These are phyloP conservation scores for Takashimella tepidaria DNA, from an alignment of 1,284 basidiomycete species.

Conservation along the genomic window DNA sequence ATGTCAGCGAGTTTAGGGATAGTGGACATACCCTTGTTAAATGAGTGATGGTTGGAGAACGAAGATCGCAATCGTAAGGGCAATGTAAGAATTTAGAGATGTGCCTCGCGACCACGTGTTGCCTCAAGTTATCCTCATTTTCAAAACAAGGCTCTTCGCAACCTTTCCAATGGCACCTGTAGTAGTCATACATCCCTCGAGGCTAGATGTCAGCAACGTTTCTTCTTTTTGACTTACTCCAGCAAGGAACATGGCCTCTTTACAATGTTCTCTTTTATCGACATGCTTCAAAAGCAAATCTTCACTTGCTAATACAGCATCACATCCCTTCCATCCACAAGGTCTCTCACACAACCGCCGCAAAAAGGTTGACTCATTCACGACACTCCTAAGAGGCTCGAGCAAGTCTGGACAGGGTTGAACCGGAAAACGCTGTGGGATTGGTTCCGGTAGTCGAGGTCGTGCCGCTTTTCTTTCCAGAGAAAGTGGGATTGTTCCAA, in stretches of 20 bases:
- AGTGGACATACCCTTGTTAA: too few relatives aligned
- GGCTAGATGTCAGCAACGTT: too few relatives aligned
- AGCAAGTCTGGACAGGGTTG: conserved; percentile 22
- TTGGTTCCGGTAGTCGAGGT: conserved; percentile 21
- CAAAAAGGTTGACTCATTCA: conserved; percentile 22
- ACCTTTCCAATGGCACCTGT: conserved; percentile 28
- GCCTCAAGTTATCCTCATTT: conserved; percentile 14
- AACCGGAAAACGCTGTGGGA: conserved; percentile 23
- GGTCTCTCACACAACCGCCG: conserved; percentile 16
- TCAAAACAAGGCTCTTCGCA: conserved; percentile 33
- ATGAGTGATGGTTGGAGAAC: conserved; percentile 25
- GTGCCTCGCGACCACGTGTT: conserved; percentile 33
- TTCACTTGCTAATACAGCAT: conserved; percentile 29
- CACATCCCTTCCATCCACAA: conserved; percentile 39
- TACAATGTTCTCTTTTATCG: conserved; percentile 15
- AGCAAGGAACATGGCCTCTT: conserved; percentile 16
- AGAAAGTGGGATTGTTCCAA: conserved; percentile 3
- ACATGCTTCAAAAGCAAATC: conserved; percentile 26
- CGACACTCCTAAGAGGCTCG: conserved; percentile 25
- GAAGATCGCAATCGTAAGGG: conserved; percentile 29
- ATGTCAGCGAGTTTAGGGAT: too few relatives aligned
- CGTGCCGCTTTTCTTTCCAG: conserved; percentile 15
- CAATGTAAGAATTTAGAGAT: conserved; percentile 24
- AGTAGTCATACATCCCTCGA: too few relatives aligned
- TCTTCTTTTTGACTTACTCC: conserved; percentile 22